Evolutionary conservation across 225 moss, liverwort and hornwort genomes (phyloP).

Genomic region (Asterella californica): DNA sequence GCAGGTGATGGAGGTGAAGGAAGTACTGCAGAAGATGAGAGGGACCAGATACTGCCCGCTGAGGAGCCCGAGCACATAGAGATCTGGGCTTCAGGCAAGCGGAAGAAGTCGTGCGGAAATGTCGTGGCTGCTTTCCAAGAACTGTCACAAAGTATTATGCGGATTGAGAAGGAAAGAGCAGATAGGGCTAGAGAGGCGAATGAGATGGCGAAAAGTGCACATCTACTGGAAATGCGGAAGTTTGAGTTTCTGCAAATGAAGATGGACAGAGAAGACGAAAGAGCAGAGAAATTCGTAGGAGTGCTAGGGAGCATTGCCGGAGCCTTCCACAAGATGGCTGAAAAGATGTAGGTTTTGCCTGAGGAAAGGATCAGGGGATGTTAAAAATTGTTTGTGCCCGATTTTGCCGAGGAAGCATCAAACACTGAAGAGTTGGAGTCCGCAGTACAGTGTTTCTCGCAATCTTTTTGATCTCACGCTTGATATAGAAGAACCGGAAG

Average conservation of each 20-base stretch:
- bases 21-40: constrained; percentile 20
- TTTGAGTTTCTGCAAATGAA: constrained; percentile 25
- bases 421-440: not conserved
- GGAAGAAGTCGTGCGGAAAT: constrained; percentile 22
- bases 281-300: constrained; percentile 25
- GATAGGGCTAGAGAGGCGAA: constrained; percentile 27
- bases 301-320: constrained; percentile 25
- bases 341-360: constrained; percentile 19
- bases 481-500: not conserved
- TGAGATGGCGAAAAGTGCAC: constrained; percentile 23
- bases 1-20: constrained; percentile 24
- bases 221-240: constrained; percentile 14
- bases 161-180: constrained; percentile 25
- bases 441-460: not conserved
- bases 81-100: constrained; percentile 22
- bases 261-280: constrained; percentile 26
- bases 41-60: constrained; percentile 10
- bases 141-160: constrained; percentile 23
- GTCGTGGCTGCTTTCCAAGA: constrained; percentile 22
- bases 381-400: not conserved
- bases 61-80: constrained; percentile 21
- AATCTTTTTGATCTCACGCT: not conserved
- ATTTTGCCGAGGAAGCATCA: constrained; percentile 4
- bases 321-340: constrained; percentile 23
- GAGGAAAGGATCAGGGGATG: not conserved